phyloP scores from a whole-genome alignment of 495 filamentous ascomycete species.

The Neurospora sp. region DNA sequence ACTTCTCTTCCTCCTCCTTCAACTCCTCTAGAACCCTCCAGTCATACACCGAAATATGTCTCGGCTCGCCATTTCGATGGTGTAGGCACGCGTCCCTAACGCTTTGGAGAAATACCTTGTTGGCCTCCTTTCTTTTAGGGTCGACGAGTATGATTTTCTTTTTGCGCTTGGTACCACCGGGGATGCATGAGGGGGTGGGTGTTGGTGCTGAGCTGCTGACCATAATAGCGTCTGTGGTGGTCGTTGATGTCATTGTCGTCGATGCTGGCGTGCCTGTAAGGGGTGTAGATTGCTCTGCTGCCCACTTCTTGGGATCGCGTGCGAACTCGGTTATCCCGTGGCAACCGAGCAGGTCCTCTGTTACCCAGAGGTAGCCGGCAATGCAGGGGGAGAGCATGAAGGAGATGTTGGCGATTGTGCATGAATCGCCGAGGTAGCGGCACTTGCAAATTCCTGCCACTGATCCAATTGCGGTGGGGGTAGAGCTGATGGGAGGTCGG shows the following conservation, averaged over 20 bases:
- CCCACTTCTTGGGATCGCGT: constrained; percentile 24
- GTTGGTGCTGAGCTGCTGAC: constrained; percentile 16
- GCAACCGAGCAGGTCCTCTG: constrained; percentile 29
- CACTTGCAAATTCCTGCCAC: not conserved
- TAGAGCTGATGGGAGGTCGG: not conserved
- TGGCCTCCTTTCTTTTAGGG: constrained; percentile 24
- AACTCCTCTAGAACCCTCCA: constrained; percentile 40
- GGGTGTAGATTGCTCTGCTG: not conserved
- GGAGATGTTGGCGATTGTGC: constrained; percentile 25
- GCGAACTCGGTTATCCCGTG: constrained; percentile 29
- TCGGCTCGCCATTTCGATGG: constrained; percentile 22
- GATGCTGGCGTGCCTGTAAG: not conserved
- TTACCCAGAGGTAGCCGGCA: constrained; percentile 27
- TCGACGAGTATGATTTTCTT: constrained; percentile 39
- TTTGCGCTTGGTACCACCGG: constrained; percentile 15
- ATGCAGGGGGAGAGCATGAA: constrained; percentile 39
- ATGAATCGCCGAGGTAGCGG: constrained; percentile 8
- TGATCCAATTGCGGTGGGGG: not conserved
- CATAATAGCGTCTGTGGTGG: constrained; percentile 13
- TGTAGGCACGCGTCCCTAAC: constrained; percentile 26
- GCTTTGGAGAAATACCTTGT: constrained; percentile 24
- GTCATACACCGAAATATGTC: constrained; percentile 37
- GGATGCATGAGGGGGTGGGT: constrained; percentile 18
- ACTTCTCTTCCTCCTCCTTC: constrained; percentile 24
- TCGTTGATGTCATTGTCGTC: not conserved